phyloP scores from a whole-genome alignment of 2,329 filamentous ascomycete species.

The Diaporthe sp. region DNA sequence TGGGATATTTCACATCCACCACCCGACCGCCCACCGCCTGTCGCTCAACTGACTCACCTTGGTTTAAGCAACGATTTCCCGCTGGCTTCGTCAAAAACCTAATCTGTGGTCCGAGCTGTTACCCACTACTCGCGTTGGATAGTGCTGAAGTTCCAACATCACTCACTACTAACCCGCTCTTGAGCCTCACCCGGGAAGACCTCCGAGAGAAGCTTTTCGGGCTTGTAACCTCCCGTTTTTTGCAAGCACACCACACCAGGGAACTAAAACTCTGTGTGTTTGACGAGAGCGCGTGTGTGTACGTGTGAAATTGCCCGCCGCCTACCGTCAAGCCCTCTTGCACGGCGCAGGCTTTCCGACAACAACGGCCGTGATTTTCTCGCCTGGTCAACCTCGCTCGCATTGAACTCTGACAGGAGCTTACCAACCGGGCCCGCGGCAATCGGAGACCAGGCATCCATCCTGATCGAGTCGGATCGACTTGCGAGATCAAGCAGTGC shows the following conservation, averaged over 20 bases:
- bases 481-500: conserved; percentile 19
- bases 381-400: conserved; percentile 25
- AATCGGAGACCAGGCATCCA: conserved; percentile 12
- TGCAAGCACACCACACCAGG: not conserved
- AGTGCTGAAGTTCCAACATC: conserved; percentile 1
- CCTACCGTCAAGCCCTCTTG: not conserved
- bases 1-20: not conserved
- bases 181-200: not conserved
- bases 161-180: not conserved
- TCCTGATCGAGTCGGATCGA: conserved; percentile 27
- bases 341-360: not conserved
- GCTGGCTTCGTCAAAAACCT: conserved; percentile 32
- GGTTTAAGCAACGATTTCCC: conserved; percentile 22
- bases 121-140: not conserved
- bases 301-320: conserved; percentile 7
- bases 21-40: conserved; percentile 1
- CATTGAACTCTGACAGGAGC: conserved; percentile 24
- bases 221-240: conserved; percentile 1
- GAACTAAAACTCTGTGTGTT: conserved; percentile 21
- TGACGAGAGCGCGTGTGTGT: conserved; percentile 1
- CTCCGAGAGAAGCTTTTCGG: not conserved
- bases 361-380: not conserved
- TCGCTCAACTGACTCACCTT: conserved; percentile 22
- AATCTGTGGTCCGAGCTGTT: conserved; percentile 23
- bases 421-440: conserved; percentile 21